Percentiles rank a stretch among this genome's conserved stretches.
These are phyloP conservation scores for Gilbertella persicaria DNA, from an alignment of 371 early-diverging fungal genomes.

Conservation along the genomic window DNA sequence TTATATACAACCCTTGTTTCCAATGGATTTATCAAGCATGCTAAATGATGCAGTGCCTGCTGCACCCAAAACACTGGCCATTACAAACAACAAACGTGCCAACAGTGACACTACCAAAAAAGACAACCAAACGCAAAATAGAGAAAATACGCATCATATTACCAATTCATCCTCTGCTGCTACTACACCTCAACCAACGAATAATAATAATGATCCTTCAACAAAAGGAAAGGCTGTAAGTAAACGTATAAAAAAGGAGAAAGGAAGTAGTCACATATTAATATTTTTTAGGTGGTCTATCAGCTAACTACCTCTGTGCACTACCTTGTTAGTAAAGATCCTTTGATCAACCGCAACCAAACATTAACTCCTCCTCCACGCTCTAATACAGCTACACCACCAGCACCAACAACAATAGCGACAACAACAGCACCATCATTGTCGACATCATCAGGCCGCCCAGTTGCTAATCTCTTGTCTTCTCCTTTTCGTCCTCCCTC, in stretches of 20 bases:
- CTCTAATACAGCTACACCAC: neutral
- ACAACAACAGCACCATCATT: neutral
- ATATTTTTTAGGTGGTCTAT: constrained; percentile 16
- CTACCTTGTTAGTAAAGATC: constrained; percentile 12
- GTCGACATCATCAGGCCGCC: neutral
- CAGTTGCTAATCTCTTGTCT: constrained; percentile 2
- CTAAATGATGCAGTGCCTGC: constrained; percentile 17
- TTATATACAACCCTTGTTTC: neutral
- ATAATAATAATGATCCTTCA: neutral
- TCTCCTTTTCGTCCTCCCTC: constrained; percentile 13
- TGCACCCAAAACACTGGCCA: neutral
- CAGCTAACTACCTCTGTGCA: constrained; percentile 26
- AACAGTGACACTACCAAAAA: neutral
- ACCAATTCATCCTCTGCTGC: neutral
- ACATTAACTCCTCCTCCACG: neutral
- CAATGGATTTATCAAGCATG: constrained; percentile 31
- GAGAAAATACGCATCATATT: constrained; percentile 1
- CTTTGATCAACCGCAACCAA: neutral
- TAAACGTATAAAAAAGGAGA: neutral
- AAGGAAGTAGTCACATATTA: neutral
- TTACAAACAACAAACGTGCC: neutral
- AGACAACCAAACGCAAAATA: neutral
- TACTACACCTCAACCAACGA: constrained; percentile 1
- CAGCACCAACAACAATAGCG: neutral
- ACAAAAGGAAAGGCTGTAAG: constrained; percentile 11